phyloP scores from a whole-genome alignment of 1,139 yeast genomes.

The Magnusiomyces suaveolens region DNA sequence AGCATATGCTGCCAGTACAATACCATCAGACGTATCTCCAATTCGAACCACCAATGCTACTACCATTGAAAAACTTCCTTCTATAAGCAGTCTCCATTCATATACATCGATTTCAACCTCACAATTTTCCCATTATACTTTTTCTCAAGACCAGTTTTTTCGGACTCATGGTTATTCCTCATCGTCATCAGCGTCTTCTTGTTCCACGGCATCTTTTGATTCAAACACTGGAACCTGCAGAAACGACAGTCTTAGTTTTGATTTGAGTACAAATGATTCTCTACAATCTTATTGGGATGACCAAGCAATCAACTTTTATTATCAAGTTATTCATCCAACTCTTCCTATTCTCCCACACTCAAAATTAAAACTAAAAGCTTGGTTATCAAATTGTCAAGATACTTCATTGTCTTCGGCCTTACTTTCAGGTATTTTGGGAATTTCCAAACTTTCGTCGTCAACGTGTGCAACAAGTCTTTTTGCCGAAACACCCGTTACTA shows the following conservation, averaged over 20 bases:
- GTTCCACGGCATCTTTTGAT: neutral
- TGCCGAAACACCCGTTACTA: too few species aligned
- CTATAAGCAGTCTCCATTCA: neutral
- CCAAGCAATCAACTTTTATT: slow-evolving; percentile 31
- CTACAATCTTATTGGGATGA: slow-evolving; percentile 26
- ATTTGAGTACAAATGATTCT: too few species aligned
- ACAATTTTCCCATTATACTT: too few species aligned
- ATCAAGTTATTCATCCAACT: slow-evolving; percentile 33
- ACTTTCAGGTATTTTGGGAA: slow-evolving; percentile 20
- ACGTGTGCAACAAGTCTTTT: too few species aligned
- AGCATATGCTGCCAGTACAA: too few species aligned
- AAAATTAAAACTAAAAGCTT: slow-evolving; percentile 26
- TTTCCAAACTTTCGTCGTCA: neutral
- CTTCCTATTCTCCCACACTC: slow-evolving; percentile 34
- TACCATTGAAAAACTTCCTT: neutral
- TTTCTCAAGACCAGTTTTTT: neutral
- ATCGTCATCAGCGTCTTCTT: neutral
- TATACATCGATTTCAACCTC: too few species aligned
- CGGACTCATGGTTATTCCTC: neutral
- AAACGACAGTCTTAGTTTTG: too few species aligned
- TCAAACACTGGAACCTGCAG: too few species aligned
- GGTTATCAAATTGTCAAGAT: slow-evolving; percentile 24
- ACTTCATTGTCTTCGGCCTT: slow-evolving; percentile 21
- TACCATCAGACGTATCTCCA: too few species aligned
- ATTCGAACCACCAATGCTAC: too few species aligned